Evolutionary conservation across 2,329 filamentous ascomycete genomes (phyloP), one percentile per base, ranked within the genome.

Genomic region (Amauroascus verrucosus): DNA sequence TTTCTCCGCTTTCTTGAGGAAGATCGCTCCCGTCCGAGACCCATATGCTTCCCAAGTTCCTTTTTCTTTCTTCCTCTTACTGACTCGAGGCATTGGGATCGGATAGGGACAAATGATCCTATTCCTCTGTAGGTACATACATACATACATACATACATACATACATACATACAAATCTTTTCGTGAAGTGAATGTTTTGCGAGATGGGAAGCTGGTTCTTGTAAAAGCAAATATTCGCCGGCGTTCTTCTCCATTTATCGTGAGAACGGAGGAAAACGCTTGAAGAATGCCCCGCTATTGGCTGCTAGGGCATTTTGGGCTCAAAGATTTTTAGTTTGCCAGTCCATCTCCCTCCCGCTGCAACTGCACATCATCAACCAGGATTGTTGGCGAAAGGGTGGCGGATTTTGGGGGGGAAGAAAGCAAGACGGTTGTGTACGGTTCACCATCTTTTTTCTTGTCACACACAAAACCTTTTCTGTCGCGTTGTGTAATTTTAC

Each of bases 1-100:
- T 43, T 24, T 35, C 14, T 56, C 58, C 53, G 51, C 50, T 55
- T 57, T 61, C 60, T 61, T 52, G 48, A 26, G 6, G 37, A 51
- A 37, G 49, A 51, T 51, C 49, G 48, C 24, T 51, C 50, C 50
- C 50, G 50, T 30, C 43, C 50, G 50, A 40, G 50, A 46, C 50
- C 50, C 50, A 46, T 52, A n/a, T n/a, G n/a, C n/a, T n/a, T n/a
- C n/a, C n/a, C n/a, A n/a, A n/a, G n/a, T n/a, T n/a, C n/a, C n/a
- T n/a, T n/a, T n/a, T n/a, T n/a, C n/a, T n/a, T n/a, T n/a, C n/a
- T n/a, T n/a, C n/a, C n/a, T n/a, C n/a, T n/a, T n/a, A n/a, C n/a
- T n/a, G n/a, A n/a, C n/a, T n/a, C n/a, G n/a, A 35, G 33, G 26
- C 26, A 30, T 30, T 30, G 26, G 26, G 9, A n/a, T n/a, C n/a